A percentile compares a stretch with the other conserved stretches of the same genome.
These are phyloP conservation scores for Flagelloscypha sp. DNA, from an alignment of 768 basidiomycete species.

Conservation along the genomic window DNA sequence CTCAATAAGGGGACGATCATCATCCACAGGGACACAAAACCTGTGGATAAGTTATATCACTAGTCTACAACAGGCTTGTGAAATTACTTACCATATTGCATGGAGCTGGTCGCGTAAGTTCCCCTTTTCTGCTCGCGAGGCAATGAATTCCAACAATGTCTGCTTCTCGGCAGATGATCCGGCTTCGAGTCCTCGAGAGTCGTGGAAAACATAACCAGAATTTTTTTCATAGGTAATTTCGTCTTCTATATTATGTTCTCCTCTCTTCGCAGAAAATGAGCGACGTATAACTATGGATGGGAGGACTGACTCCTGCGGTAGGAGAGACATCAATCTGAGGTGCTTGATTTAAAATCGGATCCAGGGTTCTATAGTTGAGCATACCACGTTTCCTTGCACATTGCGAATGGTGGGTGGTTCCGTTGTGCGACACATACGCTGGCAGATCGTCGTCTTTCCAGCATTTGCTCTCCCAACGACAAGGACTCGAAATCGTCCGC, in stretches of 20 bases:
- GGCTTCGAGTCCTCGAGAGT: conserved; percentile 33
- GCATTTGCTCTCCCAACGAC: conserved; percentile 33
- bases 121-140: conserved; percentile 11
- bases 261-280: conserved; percentile 18
- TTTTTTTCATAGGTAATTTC: conserved; percentile 23
- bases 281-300: too few species aligned
- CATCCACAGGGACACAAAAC: conserved; percentile 29
- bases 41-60: conserved; percentile 15
- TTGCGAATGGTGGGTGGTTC: conserved; percentile 23
- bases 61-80: conserved; percentile 1
- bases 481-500: conserved; percentile 27
- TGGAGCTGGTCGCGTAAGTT: conserved; percentile 22
- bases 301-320: too few species aligned
- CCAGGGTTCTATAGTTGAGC: too few species aligned
- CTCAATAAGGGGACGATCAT: conserved; percentile 17
- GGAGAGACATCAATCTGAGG: too few species aligned
- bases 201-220: conserved; percentile 29
- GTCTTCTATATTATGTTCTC: conserved; percentile 24
- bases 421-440: conserved; percentile 26
- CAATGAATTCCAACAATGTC: conserved; percentile 23
- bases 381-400: conserved; percentile 14
- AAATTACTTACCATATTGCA: conserved; percentile 26
- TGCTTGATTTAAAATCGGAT: too few species aligned
- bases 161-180: conserved; percentile 22
- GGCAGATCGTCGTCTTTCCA: conserved; percentile 32